These are phyloP conservation scores for Candida maltosa DNA, from an alignment of 805 yeast genomes.

Conservation along the genomic window DNA sequence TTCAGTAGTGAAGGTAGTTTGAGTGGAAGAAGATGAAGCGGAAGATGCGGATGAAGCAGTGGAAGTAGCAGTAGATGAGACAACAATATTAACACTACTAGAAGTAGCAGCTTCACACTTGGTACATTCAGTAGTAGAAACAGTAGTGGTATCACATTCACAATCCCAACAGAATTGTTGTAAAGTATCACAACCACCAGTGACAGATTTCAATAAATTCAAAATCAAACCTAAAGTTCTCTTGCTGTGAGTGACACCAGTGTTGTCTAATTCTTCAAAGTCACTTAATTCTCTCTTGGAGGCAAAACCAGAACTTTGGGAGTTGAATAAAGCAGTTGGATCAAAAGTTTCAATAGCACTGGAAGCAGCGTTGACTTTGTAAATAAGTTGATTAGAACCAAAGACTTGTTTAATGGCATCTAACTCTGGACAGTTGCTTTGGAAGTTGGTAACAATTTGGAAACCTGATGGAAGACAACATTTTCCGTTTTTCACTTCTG, in stretches of 20 bases:
- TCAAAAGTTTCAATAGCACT: not conserved
- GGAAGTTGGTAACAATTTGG: conserved; percentile 14
- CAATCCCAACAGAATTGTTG: not conserved
- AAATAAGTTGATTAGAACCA: conserved; percentile 2
- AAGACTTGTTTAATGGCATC: conserved; percentile 3
- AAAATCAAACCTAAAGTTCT: not conserved
- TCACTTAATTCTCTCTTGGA: not conserved
- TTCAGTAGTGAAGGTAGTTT: conserved; percentile 24
- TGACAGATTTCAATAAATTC: not conserved
- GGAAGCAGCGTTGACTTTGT: conserved; percentile 3
- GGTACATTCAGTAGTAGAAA: not conserved
- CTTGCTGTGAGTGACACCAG: not conserved
- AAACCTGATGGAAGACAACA: conserved; percentile 24
- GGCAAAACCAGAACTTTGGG: not conserved
- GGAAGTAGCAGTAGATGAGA: conserved; percentile 26
- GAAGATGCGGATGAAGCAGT: conserved; percentile 23
- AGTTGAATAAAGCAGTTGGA: not conserved
- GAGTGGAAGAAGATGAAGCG: conserved; percentile 26
- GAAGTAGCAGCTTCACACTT: too few relatives aligned
- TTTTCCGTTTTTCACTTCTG: conserved; percentile 12
- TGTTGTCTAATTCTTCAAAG: not conserved
- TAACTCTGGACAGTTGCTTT: conserved; percentile 6
- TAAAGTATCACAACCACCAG: not conserved
- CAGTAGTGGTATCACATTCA: not conserved
- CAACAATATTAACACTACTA: too few relatives aligned